Evolutionary conservation across 2,329 filamentous ascomycete species (phyloP).

Genomic region (Zymoseptoria ardabiliae): DNA sequence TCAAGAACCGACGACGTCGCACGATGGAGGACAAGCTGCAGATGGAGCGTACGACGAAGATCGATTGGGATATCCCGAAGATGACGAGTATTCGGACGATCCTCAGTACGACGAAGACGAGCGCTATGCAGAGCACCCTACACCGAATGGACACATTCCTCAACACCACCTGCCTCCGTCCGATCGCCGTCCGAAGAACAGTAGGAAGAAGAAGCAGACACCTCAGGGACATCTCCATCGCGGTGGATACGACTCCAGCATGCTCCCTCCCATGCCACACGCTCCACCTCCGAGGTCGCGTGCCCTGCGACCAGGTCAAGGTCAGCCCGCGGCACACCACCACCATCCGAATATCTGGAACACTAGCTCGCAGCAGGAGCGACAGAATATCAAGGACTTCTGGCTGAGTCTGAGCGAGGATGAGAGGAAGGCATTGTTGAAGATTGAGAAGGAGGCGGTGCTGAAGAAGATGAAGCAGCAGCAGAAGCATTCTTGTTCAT

Average conservation of each 20-base stretch:
- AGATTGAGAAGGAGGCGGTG: constrained; percentile 97
- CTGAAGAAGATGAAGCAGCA: constrained; percentile 99
- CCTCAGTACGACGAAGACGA: constrained; percentile 26
- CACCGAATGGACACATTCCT: constrained; percentile 34
- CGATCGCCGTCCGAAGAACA: constrained; percentile 43
- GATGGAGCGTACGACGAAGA: constrained; percentile 33
- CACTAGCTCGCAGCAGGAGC: constrained; percentile 85
- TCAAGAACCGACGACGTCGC: constrained; percentile 28
- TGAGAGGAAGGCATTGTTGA: constrained; percentile 88
- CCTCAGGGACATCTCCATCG: constrained; percentile 10
- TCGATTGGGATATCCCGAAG: constrained; percentile 28
- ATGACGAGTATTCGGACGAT: constrained; percentile 20
- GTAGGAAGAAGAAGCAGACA: constrained; percentile 55
- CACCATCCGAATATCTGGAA: constrained; percentile 91
- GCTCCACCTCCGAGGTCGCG: constrained; percentile 9
- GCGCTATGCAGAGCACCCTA: constrained; percentile 24
- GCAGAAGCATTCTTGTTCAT: constrained; percentile 98
- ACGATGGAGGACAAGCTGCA: constrained; percentile 34
- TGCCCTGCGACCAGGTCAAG: constrained; percentile 6
- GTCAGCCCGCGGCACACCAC: constrained; percentile 18
- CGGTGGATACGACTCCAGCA: constrained; percentile 19
- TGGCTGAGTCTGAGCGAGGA: constrained; percentile 93
- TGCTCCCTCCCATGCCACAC: constrained; percentile 21
- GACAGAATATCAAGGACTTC: constrained; percentile 95
- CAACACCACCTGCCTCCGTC: constrained; percentile 20